Conservation (phyloP, 306 rosid genomes). For the Cucumis melo region DNA sequence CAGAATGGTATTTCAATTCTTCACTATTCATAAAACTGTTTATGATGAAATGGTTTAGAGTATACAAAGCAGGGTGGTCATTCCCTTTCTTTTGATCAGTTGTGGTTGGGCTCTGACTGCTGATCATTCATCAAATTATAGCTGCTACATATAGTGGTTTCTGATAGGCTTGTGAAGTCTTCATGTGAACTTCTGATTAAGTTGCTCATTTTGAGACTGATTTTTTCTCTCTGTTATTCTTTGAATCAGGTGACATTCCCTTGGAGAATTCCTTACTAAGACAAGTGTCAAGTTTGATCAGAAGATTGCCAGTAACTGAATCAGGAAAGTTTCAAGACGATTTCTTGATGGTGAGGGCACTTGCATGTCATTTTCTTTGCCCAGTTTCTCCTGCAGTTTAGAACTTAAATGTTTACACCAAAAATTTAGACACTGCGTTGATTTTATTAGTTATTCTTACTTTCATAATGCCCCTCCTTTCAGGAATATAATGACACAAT, state of each 20-base stretch:
- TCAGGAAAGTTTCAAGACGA: conserved; percentile 83
- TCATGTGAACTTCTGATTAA: not conserved
- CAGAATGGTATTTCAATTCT: conserved; percentile 50
- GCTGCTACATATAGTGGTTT: not conserved
- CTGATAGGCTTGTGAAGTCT: not conserved
- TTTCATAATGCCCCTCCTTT: conserved; percentile 5
- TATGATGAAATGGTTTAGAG: not conserved
- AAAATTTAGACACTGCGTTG: not conserved
- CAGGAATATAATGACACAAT: conserved; percentile 91
- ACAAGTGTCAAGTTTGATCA: conserved; percentile 85
- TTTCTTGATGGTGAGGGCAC: conserved; percentile 75
- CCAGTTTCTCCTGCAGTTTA: not conserved
- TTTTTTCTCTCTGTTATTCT: not conserved
- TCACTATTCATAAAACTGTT: not conserved
- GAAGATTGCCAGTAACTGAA: conserved; percentile 88
- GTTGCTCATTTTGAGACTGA: not conserved
- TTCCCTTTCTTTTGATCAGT: not conserved
- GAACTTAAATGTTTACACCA: not conserved
- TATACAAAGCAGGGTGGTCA: not conserved
- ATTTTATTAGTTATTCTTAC: not conserved
- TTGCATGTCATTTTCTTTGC: not conserved
- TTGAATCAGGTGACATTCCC: conserved; percentile 58
- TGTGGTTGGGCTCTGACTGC: not conserved
- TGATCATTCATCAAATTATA: not conserved
- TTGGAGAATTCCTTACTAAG: conserved; percentile 77